phyloP scores from a whole-genome alignment of 169 alveolate genomes.

The Cystoisospora suis region DNA sequence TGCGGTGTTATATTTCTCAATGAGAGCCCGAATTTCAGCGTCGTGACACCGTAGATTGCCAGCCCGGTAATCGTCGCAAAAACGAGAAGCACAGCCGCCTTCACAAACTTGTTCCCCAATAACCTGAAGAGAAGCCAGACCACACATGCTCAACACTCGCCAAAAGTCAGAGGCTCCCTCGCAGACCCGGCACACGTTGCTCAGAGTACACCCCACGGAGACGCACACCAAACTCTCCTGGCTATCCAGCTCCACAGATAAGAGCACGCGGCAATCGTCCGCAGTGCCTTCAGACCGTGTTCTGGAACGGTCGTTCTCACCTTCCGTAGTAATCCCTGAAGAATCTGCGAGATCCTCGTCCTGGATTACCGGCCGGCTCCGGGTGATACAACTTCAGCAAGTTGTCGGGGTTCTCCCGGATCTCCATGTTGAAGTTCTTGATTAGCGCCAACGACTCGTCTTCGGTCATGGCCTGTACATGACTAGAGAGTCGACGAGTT shows the following conservation, averaged over 20 bases:
- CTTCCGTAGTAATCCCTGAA: constrained; percentile 30
- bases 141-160: no score
- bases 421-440: background rate
- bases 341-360: background rate
- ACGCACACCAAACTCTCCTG: no score
- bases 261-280: no score
- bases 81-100: constrained; percentile 39
- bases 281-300: no score
- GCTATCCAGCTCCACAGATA: no score
- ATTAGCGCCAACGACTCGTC: background rate
- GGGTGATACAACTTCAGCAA: constrained; percentile 11
- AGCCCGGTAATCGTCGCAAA: constrained; percentile 63
- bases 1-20: constrained; percentile 67
- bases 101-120: constrained; percentile 32
- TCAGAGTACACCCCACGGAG: no score
- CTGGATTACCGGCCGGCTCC: constrained; percentile 24
- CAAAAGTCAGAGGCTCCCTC: no score
- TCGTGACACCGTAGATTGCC: constrained; percentile 70
- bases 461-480: background rate
- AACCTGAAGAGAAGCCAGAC: background rate
- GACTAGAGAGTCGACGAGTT: background rate
- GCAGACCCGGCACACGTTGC: no score
- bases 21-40: constrained; percentile 67
- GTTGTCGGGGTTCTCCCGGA: background rate
- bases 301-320: no score